phyloP scores from a whole-genome alignment of 768 basidiomycete genomes.

The Boletus vermiculosoides region DNA sequence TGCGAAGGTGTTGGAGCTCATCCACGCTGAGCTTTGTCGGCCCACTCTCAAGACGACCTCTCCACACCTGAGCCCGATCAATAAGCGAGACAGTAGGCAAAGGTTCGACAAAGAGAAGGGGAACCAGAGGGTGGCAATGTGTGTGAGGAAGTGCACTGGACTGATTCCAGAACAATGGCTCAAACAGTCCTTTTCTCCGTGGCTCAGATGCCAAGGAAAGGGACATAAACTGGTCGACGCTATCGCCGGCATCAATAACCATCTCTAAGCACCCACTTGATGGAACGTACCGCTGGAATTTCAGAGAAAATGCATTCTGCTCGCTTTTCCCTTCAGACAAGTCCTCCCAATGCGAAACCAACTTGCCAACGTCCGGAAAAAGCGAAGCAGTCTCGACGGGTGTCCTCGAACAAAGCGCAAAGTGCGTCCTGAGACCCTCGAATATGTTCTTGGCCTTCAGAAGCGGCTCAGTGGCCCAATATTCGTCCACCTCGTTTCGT shows the following conservation, averaged over 20 bases:
- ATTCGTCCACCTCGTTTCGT: conserved; percentile 43
- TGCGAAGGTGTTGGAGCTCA: conserved; percentile 59
- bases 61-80: conserved; percentile 61
- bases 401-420: conserved; percentile 50
- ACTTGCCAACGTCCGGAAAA: conserved; percentile 44
- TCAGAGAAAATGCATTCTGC: conserved; percentile 44
- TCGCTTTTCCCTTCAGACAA: conserved; percentile 37
- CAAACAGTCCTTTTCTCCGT: conserved; percentile 69
- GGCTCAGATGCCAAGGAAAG: conserved; percentile 75
- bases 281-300: conserved; percentile 59
- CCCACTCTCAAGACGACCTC: conserved; percentile 69
- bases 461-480: conserved; percentile 44
- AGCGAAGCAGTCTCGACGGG: conserved; percentile 39
- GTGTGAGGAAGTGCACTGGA: conserved; percentile 35
- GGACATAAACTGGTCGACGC: conserved; percentile 76
- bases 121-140: conserved; percentile 50
- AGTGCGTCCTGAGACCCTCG: conserved; percentile 48
- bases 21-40: conserved; percentile 45
- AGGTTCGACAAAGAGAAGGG: conserved; percentile 75
- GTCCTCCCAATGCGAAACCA: conserved; percentile 61
- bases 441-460: conserved; percentile 45
- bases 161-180: conserved; percentile 73
- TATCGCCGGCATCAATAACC: conserved; percentile 25
- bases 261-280: not conserved
- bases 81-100: conserved; percentile 66